Percentiles rank a stretch among this genome's conserved stretches.
phyloP scores from a whole-genome alignment of 176 grass and related monocot species.

The Bothriochloa decipiens region DNA sequence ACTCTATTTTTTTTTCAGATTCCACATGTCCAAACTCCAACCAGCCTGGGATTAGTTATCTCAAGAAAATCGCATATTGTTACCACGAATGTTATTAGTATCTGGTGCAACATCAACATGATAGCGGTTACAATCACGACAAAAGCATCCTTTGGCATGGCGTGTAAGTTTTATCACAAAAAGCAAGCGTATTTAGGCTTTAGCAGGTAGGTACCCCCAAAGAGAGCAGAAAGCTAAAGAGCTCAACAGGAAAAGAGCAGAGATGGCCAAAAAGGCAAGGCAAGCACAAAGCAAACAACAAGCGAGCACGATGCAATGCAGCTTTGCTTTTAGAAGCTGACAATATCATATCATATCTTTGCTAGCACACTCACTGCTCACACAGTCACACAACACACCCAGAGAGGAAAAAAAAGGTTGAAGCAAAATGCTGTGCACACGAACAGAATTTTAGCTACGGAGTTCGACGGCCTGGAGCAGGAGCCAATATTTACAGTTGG shows the following conservation, averaged over 20 bases:
- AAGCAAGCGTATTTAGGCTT: neutral
- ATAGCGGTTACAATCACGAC: neutral
- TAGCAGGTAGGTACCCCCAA: conserved; percentile 9
- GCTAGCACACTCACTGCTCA: conserved; percentile 41
- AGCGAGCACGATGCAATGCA: neutral
- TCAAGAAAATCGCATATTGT: neutral
- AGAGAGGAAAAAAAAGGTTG: neutral
- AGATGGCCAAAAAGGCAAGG: conserved; percentile 42
- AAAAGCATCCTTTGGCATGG: neutral
- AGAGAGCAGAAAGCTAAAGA: conserved; percentile 35
- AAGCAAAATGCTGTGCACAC: conserved; percentile 15
- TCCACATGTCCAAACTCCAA: neutral
- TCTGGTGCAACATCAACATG: neutral
- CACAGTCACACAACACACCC: conserved; percentile 23
- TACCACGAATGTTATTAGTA: neutral
- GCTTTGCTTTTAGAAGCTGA: conserved; percentile 35
- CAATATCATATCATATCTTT: conserved; percentile 31
- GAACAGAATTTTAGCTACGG: neutral
- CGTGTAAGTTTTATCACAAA: neutral
- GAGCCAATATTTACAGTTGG: conserved; percentile 15
- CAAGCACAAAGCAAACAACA: conserved; percentile 41
- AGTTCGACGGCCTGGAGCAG: neutral
- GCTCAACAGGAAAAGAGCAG: conserved; percentile 3
- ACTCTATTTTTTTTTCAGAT: too few relatives aligned
- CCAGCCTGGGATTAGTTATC: neutral